Percentiles rank a stretch among this genome's conserved stretches.
Conservation (phyloP, 2,329 filamentous ascomycete genomes). For the Phyllosticta citriasiana region DNA sequence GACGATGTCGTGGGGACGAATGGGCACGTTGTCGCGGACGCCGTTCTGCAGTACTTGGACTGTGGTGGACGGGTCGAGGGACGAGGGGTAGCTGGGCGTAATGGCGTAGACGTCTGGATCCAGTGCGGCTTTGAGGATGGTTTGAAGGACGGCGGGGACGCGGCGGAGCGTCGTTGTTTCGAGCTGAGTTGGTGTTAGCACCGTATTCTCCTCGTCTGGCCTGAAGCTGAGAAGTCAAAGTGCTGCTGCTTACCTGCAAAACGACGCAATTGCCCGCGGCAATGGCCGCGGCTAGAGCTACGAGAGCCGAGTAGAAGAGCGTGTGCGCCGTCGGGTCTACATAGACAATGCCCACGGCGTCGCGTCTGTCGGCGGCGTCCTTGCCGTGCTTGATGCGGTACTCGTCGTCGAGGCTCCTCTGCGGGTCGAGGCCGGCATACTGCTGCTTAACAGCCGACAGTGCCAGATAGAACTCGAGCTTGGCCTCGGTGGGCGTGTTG, state of each 20-base stretch:
- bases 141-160: conserved; percentile 27
- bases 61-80: conserved; percentile 16
- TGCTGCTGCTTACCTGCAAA: conserved; percentile 31
- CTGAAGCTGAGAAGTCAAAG: background rate
- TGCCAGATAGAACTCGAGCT: conserved; percentile 32
- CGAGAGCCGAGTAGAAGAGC: conserved; percentile 37
- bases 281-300: conserved; percentile 37
- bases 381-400: conserved; percentile 33
- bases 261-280: conserved; percentile 43
- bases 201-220: background rate
- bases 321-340: conserved; percentile 41
- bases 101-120: conserved; percentile 42
- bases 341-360: conserved; percentile 35
- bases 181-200: conserved; percentile 19
- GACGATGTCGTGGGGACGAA: conserved; percentile 21
- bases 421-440: conserved; percentile 31
- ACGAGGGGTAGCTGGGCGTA: conserved; percentile 23
- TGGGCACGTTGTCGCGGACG: conserved; percentile 9
- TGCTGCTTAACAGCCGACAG: conserved; percentile 31
- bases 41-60: conserved; percentile 26
- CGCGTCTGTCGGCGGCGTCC: conserved; percentile 25
- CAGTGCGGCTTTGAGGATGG: conserved; percentile 30
- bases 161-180: conserved; percentile 29
- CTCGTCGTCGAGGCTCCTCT: conserved; percentile 30
- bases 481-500: conserved; percentile 27